Conservation (phyloP, 2,329 filamentous ascomycete species). For the Beauveria australis region DNA sequence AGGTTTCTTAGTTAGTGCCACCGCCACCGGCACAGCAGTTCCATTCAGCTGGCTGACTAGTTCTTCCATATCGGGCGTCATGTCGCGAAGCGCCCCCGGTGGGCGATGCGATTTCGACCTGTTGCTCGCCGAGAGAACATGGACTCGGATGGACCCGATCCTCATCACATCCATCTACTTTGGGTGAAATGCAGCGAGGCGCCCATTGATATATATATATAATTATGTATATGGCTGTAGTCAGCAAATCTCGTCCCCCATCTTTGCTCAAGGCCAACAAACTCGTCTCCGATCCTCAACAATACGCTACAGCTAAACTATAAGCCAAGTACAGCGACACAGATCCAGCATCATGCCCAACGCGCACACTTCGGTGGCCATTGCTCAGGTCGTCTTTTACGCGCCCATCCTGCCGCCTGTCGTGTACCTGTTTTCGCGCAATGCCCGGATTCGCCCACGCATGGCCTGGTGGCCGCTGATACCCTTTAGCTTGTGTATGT, state of each 20-base stretch:
- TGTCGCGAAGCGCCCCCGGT: neutral
- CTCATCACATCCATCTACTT: neutral
- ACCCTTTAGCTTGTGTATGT: conserved; percentile 18
- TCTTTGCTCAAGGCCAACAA: neutral
- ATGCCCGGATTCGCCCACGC: conserved; percentile 19
- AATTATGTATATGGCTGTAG: neutral
- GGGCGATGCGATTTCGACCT: neutral
- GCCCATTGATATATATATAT: neutral
- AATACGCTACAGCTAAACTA: too few relatives aligned
- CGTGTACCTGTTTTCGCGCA: conserved; percentile 18
- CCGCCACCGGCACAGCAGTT: neutral
- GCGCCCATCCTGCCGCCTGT: conserved; percentile 18
- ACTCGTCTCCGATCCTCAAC: too few relatives aligned
- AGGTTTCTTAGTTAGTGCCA: neutral
- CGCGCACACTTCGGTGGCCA: conserved; percentile 18
- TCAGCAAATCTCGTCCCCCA: neutral
- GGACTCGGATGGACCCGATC: neutral
- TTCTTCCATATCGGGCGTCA: conserved; percentile 8
- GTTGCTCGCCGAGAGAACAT: neutral
- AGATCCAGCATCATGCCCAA: conserved; percentile 10
- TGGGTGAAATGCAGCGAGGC: conserved; percentile 1
- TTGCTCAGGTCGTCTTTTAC: conserved; percentile 21
- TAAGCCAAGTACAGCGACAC: neutral
- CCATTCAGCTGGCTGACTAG: neutral
- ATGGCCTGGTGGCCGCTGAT: conserved; percentile 22